These are phyloP conservation scores for Claviceps fusiformis DNA, from an alignment of 2,329 filamentous ascomycete genomes.

Conservation along the genomic window DNA sequence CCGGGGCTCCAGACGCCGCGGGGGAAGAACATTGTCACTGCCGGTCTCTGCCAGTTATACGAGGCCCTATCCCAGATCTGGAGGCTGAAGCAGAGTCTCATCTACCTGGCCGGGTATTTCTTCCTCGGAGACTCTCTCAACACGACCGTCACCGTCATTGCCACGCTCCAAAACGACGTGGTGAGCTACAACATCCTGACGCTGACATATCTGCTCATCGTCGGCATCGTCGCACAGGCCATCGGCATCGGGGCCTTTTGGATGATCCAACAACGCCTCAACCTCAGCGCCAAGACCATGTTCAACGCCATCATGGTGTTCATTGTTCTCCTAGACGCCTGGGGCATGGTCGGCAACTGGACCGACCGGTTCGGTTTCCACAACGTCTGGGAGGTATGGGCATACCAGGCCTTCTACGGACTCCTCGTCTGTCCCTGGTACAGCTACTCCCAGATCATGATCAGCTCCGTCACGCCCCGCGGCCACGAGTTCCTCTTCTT, in stretches of 20 bases:
- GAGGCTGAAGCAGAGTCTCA: conserved; percentile 49
- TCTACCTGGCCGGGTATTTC: conserved; percentile 55
- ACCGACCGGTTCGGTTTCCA: conserved; percentile 18
- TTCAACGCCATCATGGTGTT: conserved; percentile 49
- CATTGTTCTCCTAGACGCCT: conserved; percentile 44
- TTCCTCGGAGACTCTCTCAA: conserved; percentile 56
- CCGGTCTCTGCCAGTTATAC: conserved; percentile 51
- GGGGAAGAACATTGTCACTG: conserved; percentile 30
- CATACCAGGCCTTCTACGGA: conserved; percentile 44
- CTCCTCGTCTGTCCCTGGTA: conserved; percentile 58
- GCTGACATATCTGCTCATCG: conserved; percentile 53
- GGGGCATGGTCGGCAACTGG: conserved; percentile 35
- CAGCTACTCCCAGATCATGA: conserved; percentile 58
- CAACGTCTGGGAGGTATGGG: conserved; percentile 30
- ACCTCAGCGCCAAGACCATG: conserved; percentile 51
- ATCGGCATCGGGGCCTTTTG: conserved; percentile 50
- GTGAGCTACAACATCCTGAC: conserved; percentile 51
- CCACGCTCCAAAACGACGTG: conserved; percentile 49
- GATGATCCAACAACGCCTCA: conserved; percentile 43
- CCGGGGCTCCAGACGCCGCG: conserved; percentile 34
- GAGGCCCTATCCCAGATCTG: conserved; percentile 43
- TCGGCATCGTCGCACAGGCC: conserved; percentile 49
- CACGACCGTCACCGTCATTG: conserved; percentile 55
- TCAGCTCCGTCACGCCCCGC: conserved; percentile 52
- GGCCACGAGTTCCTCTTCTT: conserved; percentile 62